Evolutionary conservation across 2,329 filamentous ascomycete genomes (phyloP).

Genomic region (Orbilia oligospora): DNA sequence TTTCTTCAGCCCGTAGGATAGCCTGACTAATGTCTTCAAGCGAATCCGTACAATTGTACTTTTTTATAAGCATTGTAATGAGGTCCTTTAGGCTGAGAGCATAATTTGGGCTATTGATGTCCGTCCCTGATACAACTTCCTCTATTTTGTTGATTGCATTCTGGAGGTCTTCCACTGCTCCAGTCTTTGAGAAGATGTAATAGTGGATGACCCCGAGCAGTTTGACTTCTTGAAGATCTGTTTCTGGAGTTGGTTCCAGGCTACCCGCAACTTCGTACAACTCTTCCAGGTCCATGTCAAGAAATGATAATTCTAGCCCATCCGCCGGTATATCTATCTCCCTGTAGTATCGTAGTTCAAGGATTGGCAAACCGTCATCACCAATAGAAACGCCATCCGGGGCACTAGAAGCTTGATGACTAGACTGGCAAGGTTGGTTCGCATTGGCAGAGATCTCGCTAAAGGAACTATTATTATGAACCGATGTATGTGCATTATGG

Average conservation of each 20-base stretch:
- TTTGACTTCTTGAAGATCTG: not conserved
- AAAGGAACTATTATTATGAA: not conserved
- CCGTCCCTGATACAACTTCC: not conserved
- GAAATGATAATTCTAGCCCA: not conserved
- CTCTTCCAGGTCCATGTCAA: not conserved
- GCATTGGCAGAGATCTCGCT: not conserved
- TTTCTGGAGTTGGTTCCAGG: not conserved
- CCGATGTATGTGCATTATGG: not conserved
- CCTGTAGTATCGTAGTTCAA: not conserved
- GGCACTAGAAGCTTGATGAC: not conserved
- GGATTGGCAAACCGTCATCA: not conserved
- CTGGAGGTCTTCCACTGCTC: not conserved
- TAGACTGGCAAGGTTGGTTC: not conserved
- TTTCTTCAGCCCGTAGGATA: constrained; percentile 7
- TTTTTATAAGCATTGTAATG: constrained; percentile 4
- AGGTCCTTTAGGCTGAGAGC: not conserved
- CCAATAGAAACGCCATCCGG: not conserved
- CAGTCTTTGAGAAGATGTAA: not conserved
- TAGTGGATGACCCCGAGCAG: not conserved
- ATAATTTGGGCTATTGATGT: constrained; percentile 1
- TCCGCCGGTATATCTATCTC: not conserved
- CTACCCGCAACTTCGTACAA: not conserved
- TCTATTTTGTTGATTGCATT: not conserved
- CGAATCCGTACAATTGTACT: constrained; percentile 2
- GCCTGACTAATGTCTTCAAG: not conserved